These are phyloP conservation scores for Sporobolus alterniflorus DNA, from an alignment of 202 grass and related monocot species.

Conservation along the genomic window DNA sequence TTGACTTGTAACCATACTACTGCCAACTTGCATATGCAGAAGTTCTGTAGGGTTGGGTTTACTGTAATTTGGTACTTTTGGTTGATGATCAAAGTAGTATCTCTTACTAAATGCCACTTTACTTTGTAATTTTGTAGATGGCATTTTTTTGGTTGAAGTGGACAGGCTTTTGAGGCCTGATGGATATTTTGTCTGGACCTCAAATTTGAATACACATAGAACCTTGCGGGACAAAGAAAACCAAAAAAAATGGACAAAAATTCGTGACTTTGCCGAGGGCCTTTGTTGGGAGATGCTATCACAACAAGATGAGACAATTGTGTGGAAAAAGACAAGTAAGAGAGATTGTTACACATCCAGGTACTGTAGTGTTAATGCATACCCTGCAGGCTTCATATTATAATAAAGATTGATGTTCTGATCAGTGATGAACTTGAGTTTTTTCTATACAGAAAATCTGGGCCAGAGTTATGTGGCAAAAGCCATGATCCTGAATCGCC, in stretches of 20 bases:
- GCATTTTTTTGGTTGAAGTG: constrained; percentile 92
- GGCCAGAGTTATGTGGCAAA: constrained; percentile 72
- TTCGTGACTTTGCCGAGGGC: constrained; percentile 69
- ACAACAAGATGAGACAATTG: constrained; percentile 98
- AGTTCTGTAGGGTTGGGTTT: background rate
- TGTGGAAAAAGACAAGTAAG: constrained; percentile 94
- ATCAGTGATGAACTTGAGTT: constrained; percentile 9
- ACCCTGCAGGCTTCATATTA: background rate
- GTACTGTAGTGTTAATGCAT: constrained; percentile 39
- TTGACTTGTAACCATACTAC: background rate
- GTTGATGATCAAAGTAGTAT: constrained; percentile 3
- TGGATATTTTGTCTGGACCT: constrained; percentile 99
- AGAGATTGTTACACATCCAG: constrained; percentile 80
- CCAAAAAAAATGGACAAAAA: constrained; percentile 82
- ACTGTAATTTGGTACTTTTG: background rate
- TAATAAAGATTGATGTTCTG: constrained; percentile 21
- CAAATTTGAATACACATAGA: constrained; percentile 88
- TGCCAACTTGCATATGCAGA: constrained; percentile 8
- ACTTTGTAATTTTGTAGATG: constrained; percentile 64
- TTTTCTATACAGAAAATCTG: constrained; percentile 72
- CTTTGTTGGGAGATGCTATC: constrained; percentile 98
- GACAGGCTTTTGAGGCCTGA: constrained; percentile 95
- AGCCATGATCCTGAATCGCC: constrained; percentile 82
- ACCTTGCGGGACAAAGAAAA: constrained; percentile 92
- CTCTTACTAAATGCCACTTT: constrained; percentile 15